These are phyloP conservation scores for Acidiella bohemica DNA, from an alignment of 495 filamentous ascomycete genomes.

Conservation along the genomic window DNA sequence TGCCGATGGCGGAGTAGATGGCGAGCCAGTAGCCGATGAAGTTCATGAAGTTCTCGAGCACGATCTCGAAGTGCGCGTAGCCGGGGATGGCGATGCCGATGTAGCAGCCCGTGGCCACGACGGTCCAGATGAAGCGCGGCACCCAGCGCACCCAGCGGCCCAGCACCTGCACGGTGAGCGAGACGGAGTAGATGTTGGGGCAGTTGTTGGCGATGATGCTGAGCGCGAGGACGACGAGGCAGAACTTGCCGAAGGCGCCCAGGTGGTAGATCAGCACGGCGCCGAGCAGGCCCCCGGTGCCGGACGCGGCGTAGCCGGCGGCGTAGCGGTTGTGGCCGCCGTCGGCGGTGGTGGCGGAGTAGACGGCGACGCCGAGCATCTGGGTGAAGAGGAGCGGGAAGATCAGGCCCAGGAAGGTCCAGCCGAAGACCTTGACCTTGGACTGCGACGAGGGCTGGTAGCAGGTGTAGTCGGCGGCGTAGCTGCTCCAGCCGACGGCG, in stretches of 20 bases:
- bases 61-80: conserved; percentile 55
- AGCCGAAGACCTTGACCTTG: conserved; percentile 49
- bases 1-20: conserved; percentile 61
- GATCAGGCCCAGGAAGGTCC: conserved; percentile 57
- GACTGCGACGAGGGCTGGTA: conserved; percentile 56
- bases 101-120: conserved; percentile 53
- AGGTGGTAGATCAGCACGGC: conserved; percentile 52
- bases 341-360: conserved; percentile 45
- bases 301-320: conserved; percentile 45
- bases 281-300: conserved; percentile 58
- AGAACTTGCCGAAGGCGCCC: conserved; percentile 70
- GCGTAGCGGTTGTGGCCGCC: conserved; percentile 40
- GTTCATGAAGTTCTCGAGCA: conserved; percentile 64
- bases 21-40: conserved; percentile 60
- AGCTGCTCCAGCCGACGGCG: conserved; percentile 67
- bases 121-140: conserved; percentile 66
- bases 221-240: conserved; percentile 63
- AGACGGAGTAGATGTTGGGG: conserved; percentile 79
- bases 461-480: conserved; percentile 72
- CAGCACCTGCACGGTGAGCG: conserved; percentile 60
- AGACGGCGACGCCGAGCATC: conserved; percentile 64
- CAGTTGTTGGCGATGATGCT: conserved; percentile 76
- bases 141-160: conserved; percentile 49
- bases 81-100: conserved; percentile 67
- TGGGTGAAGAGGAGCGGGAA: conserved; percentile 63